Evolutionary conservation across 1,139 yeast species (phyloP), one percentile per base, ranked within the genome.

Genomic region (Pichia sp.): DNA sequence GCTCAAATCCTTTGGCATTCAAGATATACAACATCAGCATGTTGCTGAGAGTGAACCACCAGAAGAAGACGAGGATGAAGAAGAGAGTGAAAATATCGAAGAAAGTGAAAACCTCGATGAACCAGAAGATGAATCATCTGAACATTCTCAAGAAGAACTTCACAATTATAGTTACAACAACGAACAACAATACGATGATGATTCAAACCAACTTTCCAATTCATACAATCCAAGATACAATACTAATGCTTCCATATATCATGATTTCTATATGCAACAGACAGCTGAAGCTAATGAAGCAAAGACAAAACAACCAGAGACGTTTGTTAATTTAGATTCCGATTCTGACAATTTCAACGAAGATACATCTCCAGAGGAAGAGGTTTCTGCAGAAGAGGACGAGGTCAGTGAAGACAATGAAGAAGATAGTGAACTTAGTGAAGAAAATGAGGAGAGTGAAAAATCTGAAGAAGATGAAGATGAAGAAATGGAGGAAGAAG

Each of bases 261-360:
- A 34, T 34, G 39, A 37, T 27, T 34, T 33, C 17, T 42, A 31
- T 27, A 31, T 27, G 48, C 37, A 43, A 24, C 34, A 27, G 24
- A 31, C n/a, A n/a, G n/a, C n/a, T n/a, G n/a, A n/a, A n/a, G n/a
- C n/a, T n/a, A n/a, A n/a, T n/a, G n/a, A n/a, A n/a, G 32, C 27
- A 22, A 11, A 12, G 21, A n/a, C 7, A 20, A 21, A 17, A 11
- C 15, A 30, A 6, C 32, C 30, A 5, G 27, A 28, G 8, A 22
- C 38, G 8, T 19, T 17, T 22, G 34, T 37, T 14, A 32, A 37
- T n/a, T 38, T 43, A 20, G 46, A 37, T 33, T 43, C 46, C 20
- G 46, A 37, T 3, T 43, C 46, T 5, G 46, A 43, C 14, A 27
- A 38, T n/a, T 42, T 34, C 37, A 21, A 12, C 18, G n/a, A 28